Evolutionary conservation across 495 filamentous ascomycete species (phyloP), one percentile per base, ranked within the genome.

Genomic region (Penicillium maclennaniae): DNA sequence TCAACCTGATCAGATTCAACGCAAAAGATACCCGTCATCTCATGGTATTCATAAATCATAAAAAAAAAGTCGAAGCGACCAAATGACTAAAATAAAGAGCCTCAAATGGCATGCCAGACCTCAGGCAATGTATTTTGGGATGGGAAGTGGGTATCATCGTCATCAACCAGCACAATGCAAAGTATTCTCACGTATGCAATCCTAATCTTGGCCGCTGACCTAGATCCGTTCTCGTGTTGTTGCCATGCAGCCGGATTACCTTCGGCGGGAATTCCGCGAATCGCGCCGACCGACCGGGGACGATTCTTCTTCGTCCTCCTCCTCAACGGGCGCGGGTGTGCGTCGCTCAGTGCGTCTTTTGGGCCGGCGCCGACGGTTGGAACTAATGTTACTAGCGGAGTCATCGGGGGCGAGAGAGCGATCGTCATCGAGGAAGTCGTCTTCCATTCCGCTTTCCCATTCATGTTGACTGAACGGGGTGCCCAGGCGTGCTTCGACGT

Each of bases 311-410:
- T 89, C 86, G 17, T 85, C 84, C 62, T 93, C 89, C 68, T 96
- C 91, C 68, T 90, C 88, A 8, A 95, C 89, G 0, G 84, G 82
- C 16, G 89, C 91, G 0, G 91, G 90, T 3, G 91, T 95, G 10
- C 87, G 78, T 61, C 89, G 76, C 70, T 92, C 88, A 47, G 78
- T 80, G 49, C 87, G 76, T 63, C 66, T 69, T 74, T 88, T 88
- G 6, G 83, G 86, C 61, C 88, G 73, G 46, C 89, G 78, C 26
- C 83, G 76, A 49, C 88, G 76, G 51, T 83, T 87, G 38, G 83
- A 88, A 58, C 83, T 87, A 48, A 97, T 89, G 59, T 97, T 96
- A 68, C 91, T 96, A 14, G 93, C 93, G 37, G 77, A 81, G 62
- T 85, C 82, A 62, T 85, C 83, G 0, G 83, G 83, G 21, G 82